These are phyloP conservation scores for Groenewaldozyma salmanticensis DNA, from an alignment of 805 yeast species.

Conservation along the genomic window DNA sequence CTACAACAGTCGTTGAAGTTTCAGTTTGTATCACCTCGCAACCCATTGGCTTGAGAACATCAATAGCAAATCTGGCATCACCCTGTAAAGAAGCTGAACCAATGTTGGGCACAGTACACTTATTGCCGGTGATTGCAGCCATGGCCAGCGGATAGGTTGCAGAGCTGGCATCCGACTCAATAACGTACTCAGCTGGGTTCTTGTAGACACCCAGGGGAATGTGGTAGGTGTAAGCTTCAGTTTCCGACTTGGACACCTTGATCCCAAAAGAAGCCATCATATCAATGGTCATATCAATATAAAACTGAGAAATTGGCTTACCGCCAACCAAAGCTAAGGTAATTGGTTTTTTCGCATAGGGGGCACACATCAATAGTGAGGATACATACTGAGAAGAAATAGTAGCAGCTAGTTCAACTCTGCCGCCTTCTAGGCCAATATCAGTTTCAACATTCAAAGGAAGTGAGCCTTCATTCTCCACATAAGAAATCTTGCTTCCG, in stretches of 20 bases:
- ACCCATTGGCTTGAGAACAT: slow-evolving; percentile 92
- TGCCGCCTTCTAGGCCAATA: slow-evolving; percentile 72
- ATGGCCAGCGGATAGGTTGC: slow-evolving; percentile 97
- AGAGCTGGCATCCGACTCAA: slow-evolving; percentile 95
- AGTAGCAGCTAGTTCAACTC: slow-evolving; percentile 89
- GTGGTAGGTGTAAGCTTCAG: slow-evolving; percentile 76
- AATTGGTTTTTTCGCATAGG: slow-evolving; percentile 83
- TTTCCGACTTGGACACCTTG: slow-evolving; percentile 53
- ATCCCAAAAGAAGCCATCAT: slow-evolving; percentile 93
- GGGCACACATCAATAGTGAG: slow-evolving; percentile 94
- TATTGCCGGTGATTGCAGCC: slow-evolving; percentile 92
- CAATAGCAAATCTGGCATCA: slow-evolving; percentile 92
- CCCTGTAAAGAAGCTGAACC: slow-evolving; percentile 91
- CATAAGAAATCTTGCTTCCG: slow-evolving; percentile 66
- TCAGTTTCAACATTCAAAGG: slow-evolving; percentile 71
- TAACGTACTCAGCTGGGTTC: slow-evolving; percentile 76
- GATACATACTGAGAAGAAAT: slow-evolving; percentile 97
- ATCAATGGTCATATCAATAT: slow-evolving; percentile 93
- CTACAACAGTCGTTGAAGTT: slow-evolving; percentile 83
- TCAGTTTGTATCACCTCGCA: slow-evolving; percentile 77
- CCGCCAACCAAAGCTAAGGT: slow-evolving; percentile 89
- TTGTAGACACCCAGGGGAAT: slow-evolving; percentile 76
- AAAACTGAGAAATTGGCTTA: slow-evolving; percentile 89
- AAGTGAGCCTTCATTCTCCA: slow-evolving; percentile 69
- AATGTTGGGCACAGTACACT: slow-evolving; percentile 88